Percentiles rank a stretch among this genome's conserved stretches.
Evolutionary conservation across 2,329 filamentous ascomycete species (phyloP).

Genomic region (Fusarium graminum): DNA sequence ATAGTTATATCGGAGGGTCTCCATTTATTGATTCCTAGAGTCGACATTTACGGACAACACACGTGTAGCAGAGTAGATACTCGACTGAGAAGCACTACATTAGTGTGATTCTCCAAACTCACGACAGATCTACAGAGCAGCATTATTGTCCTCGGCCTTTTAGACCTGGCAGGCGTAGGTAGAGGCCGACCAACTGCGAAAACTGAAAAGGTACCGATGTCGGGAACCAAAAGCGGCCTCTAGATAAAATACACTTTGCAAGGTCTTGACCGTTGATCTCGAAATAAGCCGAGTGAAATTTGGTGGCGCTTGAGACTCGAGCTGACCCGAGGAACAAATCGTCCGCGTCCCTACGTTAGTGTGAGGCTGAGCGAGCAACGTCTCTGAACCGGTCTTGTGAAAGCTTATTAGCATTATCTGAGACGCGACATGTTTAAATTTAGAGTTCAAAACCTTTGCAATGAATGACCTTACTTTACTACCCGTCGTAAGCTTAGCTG

Average conservation of each 20-base stretch:
- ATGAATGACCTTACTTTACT: background rate
- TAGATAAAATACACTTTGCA: conserved; percentile 13
- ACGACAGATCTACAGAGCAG: too few species aligned
- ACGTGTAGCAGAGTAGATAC: too few species aligned
- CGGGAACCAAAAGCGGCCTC: conserved; percentile 3
- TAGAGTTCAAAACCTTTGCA: conserved; percentile 7
- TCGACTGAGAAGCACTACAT: too few species aligned
- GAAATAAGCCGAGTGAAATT: conserved; percentile 33
- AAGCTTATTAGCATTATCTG: background rate
- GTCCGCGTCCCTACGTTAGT: background rate
- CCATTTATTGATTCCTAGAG: too few species aligned
- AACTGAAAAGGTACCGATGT: background rate
- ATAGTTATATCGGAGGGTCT: too few species aligned
- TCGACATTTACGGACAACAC: too few species aligned
- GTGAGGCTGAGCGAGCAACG: background rate
- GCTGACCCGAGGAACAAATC: conserved; percentile 2
- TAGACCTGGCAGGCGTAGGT: too few species aligned
- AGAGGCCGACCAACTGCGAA: too few species aligned
- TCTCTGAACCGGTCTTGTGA: conserved; percentile 3
- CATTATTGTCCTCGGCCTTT: too few species aligned
- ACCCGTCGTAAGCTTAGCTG: too few species aligned
- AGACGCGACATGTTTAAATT: background rate
- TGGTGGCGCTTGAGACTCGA: background rate
- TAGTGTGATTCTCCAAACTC: too few species aligned
- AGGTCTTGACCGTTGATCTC: conserved; percentile 14